Evolutionary conservation across 768 basidiomycete genomes (phyloP), one percentile per base, ranked within the genome.

Genomic region (Fomitopsis pulvina): DNA sequence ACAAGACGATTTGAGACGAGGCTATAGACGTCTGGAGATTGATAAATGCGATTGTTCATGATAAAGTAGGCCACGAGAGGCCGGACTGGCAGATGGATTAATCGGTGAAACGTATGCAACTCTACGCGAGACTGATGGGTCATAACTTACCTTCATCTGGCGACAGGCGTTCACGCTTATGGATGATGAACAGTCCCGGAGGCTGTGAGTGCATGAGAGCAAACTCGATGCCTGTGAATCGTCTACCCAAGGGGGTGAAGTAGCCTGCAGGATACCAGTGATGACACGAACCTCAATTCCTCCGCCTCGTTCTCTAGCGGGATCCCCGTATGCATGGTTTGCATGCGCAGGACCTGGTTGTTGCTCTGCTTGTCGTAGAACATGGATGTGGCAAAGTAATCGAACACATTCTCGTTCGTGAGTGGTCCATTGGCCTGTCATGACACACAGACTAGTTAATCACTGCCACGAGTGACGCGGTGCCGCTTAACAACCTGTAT

Each of bases 361-460:
- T 86, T 93, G 69, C 87, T 92, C 68, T 89, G 87, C 66, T 90
- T 90, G 68, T 94, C 92, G 64, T 92, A 95, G 71, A 92, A 94
- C 81, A 92, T 92, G 25, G 90, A 92, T 0, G 80, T 80, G 11
- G 85, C 73, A 63, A 95, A 95, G 71, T 94, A 95, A 49, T 93
- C 90, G 54, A 94, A 83, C 45, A 89, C 90, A 62, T 85, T 88
- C 56, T 87, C 79, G 2, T 74, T 65, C 7, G 85, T 81, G 57
- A 93, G 73, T 2, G 84, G 84, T 3, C 88, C 91, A 54, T 89
- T 80, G 4, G 82, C 88, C 81, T 87, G 63, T 21, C 42, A 30
- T 32, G 32, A 28, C 22, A 16, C 18, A 5, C 9, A 30, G n/a
- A n/a, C n/a, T 44, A 25, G 16, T 25, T n/a, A 18, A 52, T 53